phyloP scores from a whole-genome alignment of 495 filamentous ascomycete species.

The Penicillium cinerascens region DNA sequence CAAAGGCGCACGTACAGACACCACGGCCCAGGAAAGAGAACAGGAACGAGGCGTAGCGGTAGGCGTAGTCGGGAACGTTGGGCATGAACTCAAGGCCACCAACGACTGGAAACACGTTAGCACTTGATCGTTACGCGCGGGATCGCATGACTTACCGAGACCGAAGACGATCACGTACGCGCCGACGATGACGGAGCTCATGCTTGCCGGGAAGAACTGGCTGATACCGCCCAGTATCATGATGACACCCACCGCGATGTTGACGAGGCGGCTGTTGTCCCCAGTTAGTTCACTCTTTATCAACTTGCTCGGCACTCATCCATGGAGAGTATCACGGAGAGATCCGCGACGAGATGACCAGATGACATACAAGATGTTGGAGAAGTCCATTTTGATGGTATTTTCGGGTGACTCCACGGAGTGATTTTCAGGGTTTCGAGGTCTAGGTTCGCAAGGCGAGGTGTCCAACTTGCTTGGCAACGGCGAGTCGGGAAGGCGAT shows the following conservation, averaged over 20 bases:
- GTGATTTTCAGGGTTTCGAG: conserved; percentile 12
- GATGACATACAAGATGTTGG: conserved; percentile 55
- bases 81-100: conserved; percentile 65
- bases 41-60: conserved; percentile 93
- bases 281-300: neutral
- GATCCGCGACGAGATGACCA: neutral
- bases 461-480: conserved; percentile 10
- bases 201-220: conserved; percentile 63
- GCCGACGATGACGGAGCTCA: conserved; percentile 66
- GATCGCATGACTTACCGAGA: conserved; percentile 56
- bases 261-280: conserved; percentile 75
- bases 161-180: conserved; percentile 89
- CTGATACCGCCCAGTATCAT: conserved; percentile 89
- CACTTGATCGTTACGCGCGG: neutral
- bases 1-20: conserved; percentile 64
- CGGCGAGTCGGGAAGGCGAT: neutral
- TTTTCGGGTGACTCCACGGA: neutral
- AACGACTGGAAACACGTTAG: conserved; percentile 31
- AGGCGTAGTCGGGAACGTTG: conserved; percentile 88
- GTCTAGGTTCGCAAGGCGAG: conserved; percentile 1
- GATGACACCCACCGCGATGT: conserved; percentile 79
- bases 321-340: neutral
- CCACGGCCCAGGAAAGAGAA: conserved; percentile 96
- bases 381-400: conserved; percentile 48
- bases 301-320: neutral